Evolutionary conservation across 306 rosid species (phyloP), one percentile per base, ranked within the genome.

Genomic region (Lithocarpus polystachyus): DNA sequence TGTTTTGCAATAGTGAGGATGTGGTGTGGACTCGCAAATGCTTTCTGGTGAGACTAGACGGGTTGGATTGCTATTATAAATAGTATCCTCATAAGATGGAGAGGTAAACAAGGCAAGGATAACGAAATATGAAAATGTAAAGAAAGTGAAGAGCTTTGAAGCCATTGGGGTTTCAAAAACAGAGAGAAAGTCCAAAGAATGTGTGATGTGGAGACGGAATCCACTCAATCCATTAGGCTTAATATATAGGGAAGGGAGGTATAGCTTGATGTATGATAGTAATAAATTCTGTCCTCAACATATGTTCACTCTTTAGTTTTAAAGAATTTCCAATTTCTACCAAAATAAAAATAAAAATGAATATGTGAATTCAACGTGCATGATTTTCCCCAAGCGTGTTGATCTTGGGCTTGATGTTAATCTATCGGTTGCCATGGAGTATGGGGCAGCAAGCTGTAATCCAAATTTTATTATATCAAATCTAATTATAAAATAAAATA

Each of bases 1-100:
- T 5, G 76, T 13, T 82, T 71, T 87, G 84, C 92, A 90, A 55
- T 80, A 89, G 8, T 91, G 75, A 4, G 90, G 91, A 75, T 87
- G 72, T 9, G 80, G 85, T 11, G 88, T 87, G 45, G 76, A 75
- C 33, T 83, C 23, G 89, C 95, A 89, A 13, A 85, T 82, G 65
- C 84, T 75, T 23, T 82, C 84, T 1, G 84, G 31, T 2, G 89
- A 54, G 8, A 76, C 70, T 0, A 78, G 75, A 60, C 57, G 68
- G 23, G 76, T 55, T 22, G 82, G 20, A 37, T 62, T 15, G n/a
- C 19, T 19, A 48, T 48, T 48, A 68, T 57, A 40, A 7, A 40
- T 7, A 40, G 45, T 33, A 18, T 75, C 70, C 80, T 81, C 79
- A 57, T 56, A 17, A 23, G 88, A 77, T n/a, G 11, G 62, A 14